These are phyloP conservation scores for Tetrahymena thermophila DNA, from an alignment of 73 alveolate species.

Conservation along the genomic window DNA sequence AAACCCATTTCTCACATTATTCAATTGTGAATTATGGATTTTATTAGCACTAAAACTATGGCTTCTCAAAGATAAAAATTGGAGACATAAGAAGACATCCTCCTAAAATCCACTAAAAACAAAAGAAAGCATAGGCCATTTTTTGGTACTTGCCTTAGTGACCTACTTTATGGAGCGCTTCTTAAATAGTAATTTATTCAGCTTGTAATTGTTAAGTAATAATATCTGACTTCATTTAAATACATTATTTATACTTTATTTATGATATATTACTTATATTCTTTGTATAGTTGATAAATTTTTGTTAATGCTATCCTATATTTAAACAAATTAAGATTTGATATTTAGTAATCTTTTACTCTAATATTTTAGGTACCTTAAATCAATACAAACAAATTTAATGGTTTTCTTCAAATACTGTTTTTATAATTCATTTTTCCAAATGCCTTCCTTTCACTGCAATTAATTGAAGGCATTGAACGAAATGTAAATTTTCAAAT, in stretches of 20 bases:
- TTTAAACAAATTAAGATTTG: background rate
- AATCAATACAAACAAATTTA: too few species aligned
- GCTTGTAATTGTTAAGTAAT: background rate
- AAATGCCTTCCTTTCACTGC: background rate
- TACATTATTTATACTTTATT: background rate
- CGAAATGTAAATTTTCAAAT: background rate
- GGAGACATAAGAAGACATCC: background rate
- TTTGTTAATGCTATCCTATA: background rate
- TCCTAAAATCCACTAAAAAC: background rate
- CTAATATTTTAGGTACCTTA: background rate
- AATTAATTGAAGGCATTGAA: too few species aligned
- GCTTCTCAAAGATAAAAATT: background rate
- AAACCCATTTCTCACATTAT: background rate
- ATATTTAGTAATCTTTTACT: background rate
- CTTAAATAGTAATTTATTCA: background rate
- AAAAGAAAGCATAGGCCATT: background rate
- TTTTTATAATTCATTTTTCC: background rate
- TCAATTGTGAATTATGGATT: background rate
- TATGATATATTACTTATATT: too few species aligned
- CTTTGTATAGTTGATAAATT: background rate
- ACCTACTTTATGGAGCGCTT: background rate
- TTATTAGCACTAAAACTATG: background rate
- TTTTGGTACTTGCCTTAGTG: background rate
- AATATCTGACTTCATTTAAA: background rate
- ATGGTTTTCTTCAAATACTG: background rate